Evolutionary conservation across 1,139 yeast genomes (phyloP), one percentile per base, ranked within the genome.

Genomic region (Suhomyces bribrorum): DNA sequence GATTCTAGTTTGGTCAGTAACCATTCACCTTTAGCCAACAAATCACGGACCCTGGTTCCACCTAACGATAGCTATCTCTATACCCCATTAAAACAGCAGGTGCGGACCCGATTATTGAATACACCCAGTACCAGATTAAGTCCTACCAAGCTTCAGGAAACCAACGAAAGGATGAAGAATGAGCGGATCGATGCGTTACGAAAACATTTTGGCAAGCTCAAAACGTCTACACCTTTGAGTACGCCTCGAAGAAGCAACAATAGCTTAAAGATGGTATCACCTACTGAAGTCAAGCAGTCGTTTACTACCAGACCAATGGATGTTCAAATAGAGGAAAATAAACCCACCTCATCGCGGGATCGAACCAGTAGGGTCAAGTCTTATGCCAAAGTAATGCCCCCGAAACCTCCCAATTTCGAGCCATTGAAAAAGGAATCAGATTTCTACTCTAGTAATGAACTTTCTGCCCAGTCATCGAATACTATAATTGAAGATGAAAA

Each of bases 141-240:
- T 49, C 75, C 76, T 1, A 56, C 69, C 1, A 61, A 66, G 35
- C 49, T 69, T 12, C 73, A 67, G 40, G 72, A 66, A 43, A 69
- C 76, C 0, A 65, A 71, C 18, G 60, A 62, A 29, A 48, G 71
- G 34, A 48, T 69, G 45, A 61, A 60, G 32, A 54, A 54, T 24
- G 71, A 69, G 42, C 54, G 59, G 31, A 55, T 70, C 14, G 61
- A 59, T 31, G 73, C 71, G 2, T 51, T 69, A 31, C 53, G 66
- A 20, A 57, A 56, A 26, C 65, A 66, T 32, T 70, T 63, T 44
- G 62, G 69, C 9, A 56, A 49, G 32, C 69, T 59, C 0, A 60
- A 50, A 31, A 36, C 52, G 2, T 43, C 46, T 1, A 38, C 51
- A 3, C 51, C 50, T 4, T 22, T 32, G n/a, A 32, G 29, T 25